Conservation (phyloP, 257 asterid species). For the Cordia subcordata region DNA sequence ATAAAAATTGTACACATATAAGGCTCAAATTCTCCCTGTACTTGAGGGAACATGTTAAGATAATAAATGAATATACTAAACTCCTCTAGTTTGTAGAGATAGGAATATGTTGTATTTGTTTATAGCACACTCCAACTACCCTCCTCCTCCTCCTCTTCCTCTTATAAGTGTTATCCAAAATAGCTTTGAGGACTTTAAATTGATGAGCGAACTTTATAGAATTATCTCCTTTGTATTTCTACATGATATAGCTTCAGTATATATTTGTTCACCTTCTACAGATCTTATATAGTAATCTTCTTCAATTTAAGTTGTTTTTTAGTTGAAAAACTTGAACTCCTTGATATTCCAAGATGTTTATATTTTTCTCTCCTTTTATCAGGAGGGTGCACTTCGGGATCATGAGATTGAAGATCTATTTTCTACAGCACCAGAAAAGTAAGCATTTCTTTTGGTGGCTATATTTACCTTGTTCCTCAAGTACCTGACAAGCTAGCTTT, state of each 20-base stretch:
- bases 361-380: slow-evolving; percentile 24
- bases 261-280: background rate
- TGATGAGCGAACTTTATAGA: too few relatives aligned
- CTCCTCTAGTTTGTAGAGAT: too few relatives aligned
- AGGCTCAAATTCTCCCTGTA: too few relatives aligned
- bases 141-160: too few relatives aligned
- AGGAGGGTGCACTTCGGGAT: slow-evolving; percentile 87
- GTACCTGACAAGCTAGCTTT: too few relatives aligned
- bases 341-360: slow-evolving; percentile 17
- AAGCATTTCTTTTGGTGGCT: slow-evolving; percentile 19
- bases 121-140: too few relatives aligned
- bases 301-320: slow-evolving; percentile 1
- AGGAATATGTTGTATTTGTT: too few relatives aligned
- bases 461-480: background rate
- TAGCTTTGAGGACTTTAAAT: too few relatives aligned
- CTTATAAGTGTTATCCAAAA: too few relatives aligned
- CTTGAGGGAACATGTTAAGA: too few relatives aligned
- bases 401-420: slow-evolving; percentile 91
- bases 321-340: slow-evolving; percentile 1
- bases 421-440: slow-evolving; percentile 97
- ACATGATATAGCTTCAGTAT: background rate
- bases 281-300: background rate
- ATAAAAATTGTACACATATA: too few relatives aligned
- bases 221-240: background rate
- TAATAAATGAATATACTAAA: too few relatives aligned